Conservation (phyloP, 768 basidiomycete genomes). For the Dioszegia aurantiaca region DNA sequence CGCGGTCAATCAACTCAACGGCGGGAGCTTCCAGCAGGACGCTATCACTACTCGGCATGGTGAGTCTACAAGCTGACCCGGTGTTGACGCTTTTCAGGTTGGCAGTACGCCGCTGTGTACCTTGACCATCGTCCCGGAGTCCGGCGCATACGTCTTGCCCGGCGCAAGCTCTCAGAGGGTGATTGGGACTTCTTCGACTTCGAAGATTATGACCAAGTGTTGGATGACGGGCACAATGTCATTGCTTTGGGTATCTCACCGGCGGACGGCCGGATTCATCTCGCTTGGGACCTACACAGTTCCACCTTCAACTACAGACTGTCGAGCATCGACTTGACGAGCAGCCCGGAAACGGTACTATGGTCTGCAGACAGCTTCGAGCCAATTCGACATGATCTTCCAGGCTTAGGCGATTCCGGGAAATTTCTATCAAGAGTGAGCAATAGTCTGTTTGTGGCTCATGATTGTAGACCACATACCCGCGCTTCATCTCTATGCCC, state of each 20-base stretch:
- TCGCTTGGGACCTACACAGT: constrained; percentile 9
- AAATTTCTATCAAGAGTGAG: not conserved
- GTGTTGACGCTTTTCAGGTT: no score
- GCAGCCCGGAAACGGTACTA: not conserved
- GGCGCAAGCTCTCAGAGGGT: not conserved
- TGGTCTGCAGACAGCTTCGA: not conserved
- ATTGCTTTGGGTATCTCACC: not conserved
- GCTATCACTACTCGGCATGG: not conserved
- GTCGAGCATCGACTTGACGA: not conserved
- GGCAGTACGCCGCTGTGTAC: constrained; percentile 8
- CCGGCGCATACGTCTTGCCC: constrained; percentile 3
- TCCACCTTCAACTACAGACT: constrained; percentile 7
- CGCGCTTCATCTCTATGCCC: constrained; percentile 6
- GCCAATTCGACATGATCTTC: not conserved
- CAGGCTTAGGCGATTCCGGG: not conserved
- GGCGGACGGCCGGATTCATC: constrained; percentile 5
- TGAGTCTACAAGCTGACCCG: not conserved
- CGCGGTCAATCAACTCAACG: constrained; percentile 4
- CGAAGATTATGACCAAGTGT: not conserved
- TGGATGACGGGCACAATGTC: constrained; percentile 12
- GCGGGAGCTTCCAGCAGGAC: constrained; percentile 12
- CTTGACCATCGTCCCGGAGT: not conserved
- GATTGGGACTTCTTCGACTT: constrained; percentile 2
- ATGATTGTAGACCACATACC: constrained; percentile 5
- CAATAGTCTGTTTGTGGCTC: no score